Evolutionary conservation across 495 filamentous ascomycete genomes (phyloP).

Genomic region (Xylaria acuta): DNA sequence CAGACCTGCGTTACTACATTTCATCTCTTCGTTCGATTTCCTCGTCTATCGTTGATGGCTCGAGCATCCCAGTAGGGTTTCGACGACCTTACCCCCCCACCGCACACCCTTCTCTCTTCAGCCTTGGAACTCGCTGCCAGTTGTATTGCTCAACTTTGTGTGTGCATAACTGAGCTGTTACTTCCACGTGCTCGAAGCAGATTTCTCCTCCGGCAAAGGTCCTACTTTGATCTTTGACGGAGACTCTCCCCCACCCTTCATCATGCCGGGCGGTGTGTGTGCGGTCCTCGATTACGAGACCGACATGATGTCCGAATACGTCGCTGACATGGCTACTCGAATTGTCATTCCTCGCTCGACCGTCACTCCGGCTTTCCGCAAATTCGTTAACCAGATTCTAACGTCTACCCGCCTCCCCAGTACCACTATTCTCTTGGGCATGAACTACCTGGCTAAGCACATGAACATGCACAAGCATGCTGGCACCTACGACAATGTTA

Average conservation of each 20-base stretch:
- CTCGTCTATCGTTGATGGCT: slow-evolving; percentile 49
- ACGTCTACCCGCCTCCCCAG: slow-evolving; percentile 93
- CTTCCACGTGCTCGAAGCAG: slow-evolving; percentile 54
- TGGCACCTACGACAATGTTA: slow-evolving; percentile 58
- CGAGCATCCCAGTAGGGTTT: slow-evolving; percentile 48
- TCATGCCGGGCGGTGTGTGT: slow-evolving; percentile 83
- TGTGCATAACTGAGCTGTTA: slow-evolving; percentile 32
- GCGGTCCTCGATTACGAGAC: slow-evolving; percentile 98
- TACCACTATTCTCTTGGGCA: slow-evolving; percentile 90
- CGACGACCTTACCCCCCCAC: slow-evolving; percentile 34
- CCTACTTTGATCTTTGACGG: slow-evolving; percentile 38
- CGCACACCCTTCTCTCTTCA: slow-evolving; percentile 47
- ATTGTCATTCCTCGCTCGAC: slow-evolving; percentile 72
- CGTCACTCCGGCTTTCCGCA: slow-evolving; percentile 82
- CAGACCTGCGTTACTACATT: not conserved
- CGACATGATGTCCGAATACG: slow-evolving; percentile 97
- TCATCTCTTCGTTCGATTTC: not conserved
- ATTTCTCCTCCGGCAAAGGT: slow-evolving; percentile 37
- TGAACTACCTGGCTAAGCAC: slow-evolving; percentile 86
- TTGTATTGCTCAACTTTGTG: slow-evolving; percentile 31
- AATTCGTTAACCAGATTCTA: slow-evolving; percentile 93
- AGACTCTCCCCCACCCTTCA: slow-evolving; percentile 37
- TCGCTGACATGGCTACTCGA: slow-evolving; percentile 87
- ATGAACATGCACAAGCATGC: slow-evolving; percentile 73
- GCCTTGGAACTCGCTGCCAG: slow-evolving; percentile 44